Evolutionary conservation across 140 eudicot genomes (phyloP), one percentile per base, ranked within the genome.

Genomic region (Flaveria floridana): DNA sequence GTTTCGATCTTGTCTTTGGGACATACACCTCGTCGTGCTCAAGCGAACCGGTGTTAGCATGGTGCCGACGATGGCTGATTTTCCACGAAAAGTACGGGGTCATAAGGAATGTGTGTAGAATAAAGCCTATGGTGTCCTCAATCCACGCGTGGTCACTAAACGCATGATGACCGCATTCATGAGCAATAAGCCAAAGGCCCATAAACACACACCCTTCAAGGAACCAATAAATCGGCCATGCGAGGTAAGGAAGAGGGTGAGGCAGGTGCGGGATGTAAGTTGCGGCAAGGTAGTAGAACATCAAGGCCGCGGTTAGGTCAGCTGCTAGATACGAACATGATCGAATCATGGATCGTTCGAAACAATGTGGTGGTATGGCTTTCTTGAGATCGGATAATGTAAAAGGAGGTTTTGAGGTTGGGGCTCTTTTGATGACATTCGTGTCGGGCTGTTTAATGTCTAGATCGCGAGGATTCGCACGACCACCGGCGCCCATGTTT

Each of bases 91-190:
- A 88, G 70, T 83, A 88, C 0, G 95, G 95, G 12, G 87, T 89
- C 26, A 88, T 84, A 51, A 88, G 88, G 65, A 67, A 51, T 1
- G 95, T 85, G 52, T 88, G 95, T 4, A 88, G 81, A 71, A 88
- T 14, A 7, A 85, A 83, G 11, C 95, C 95, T 1, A 88, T 82
- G 0, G 77, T 70, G 74, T 88, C 90, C 42, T 88, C 90, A 0
- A 88, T 84, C 87, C 85, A 85, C 13, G 79, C 85, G 58, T 85
- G 65, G 71, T 88, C 82, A 55, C 90, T 88, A 39, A 85, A 88
- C 53, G 88, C 95, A 47, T 88, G 96, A 83, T 89, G 96, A 74
- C 96, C 96, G 23, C 96, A 89, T 70, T 89, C 96, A 65, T 89
- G 96, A 73, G 85, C 96, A 5, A 89, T 65, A 76, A 89, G 86